These are phyloP conservation scores for Saturnispora ahearnii DNA, from an alignment of 805 yeast genomes.

Conservation along the genomic window DNA sequence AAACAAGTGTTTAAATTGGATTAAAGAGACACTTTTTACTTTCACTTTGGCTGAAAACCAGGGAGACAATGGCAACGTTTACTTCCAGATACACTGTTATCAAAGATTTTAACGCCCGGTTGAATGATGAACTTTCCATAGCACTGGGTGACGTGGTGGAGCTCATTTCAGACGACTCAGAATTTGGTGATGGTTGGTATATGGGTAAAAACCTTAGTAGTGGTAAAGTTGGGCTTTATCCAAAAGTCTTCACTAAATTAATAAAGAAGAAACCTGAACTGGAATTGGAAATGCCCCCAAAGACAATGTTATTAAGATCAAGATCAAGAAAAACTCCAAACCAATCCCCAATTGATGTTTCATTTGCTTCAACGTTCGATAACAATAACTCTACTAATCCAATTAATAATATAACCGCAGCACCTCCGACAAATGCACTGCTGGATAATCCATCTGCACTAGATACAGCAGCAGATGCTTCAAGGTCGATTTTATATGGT, in stretches of 20 bases:
- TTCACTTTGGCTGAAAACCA: background rate
- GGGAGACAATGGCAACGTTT: background rate
- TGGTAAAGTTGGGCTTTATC: slow-evolving; percentile 77
- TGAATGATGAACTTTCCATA: slow-evolving; percentile 82
- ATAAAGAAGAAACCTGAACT: slow-evolving; percentile 7
- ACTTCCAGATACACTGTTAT: slow-evolving; percentile 43
- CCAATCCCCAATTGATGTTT: slow-evolving; percentile 20
- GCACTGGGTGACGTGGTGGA: slow-evolving; percentile 79
- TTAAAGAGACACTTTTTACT: background rate
- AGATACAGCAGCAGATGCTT: background rate
- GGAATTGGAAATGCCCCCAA: background rate
- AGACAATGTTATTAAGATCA: slow-evolving; percentile 42
- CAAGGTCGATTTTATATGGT: background rate
- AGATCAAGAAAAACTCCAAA: slow-evolving; percentile 45
- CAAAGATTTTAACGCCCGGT: slow-evolving; percentile 78
- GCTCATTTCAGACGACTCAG: slow-evolving; percentile 86
- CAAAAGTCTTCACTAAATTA: slow-evolving; percentile 68
- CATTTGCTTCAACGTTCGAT: slow-evolving; percentile 8
- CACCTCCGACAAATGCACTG: background rate
- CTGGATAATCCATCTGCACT: background rate
- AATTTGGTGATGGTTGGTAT: slow-evolving; percentile 96
- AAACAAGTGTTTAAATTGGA: background rate
- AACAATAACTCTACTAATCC: background rate
- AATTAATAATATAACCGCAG: background rate
- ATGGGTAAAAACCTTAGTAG: slow-evolving; percentile 74